phyloP scores from a whole-genome alignment of 2,329 filamentous ascomycete species.

The Lecanicillium sp. region DNA sequence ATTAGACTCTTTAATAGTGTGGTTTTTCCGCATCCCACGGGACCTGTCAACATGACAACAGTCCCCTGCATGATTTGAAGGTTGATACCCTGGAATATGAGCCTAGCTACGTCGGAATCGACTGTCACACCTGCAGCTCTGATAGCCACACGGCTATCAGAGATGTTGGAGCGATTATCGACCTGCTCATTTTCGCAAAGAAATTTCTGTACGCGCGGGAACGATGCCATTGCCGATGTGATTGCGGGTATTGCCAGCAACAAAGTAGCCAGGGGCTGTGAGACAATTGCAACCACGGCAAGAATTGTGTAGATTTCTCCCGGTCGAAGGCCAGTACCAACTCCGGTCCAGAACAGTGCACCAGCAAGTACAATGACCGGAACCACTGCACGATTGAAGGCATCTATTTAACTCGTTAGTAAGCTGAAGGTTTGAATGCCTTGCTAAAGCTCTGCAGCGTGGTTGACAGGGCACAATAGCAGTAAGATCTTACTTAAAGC shows the following conservation, averaged over 20 bases:
- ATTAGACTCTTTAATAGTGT: slow-evolving; percentile 3
- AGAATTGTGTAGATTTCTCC: slow-evolving; percentile 1
- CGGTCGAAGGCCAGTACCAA: neutral
- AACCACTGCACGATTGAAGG: neutral
- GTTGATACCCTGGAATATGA: neutral
- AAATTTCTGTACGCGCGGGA: slow-evolving; percentile 1
- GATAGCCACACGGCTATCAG: neutral
- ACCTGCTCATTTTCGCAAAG: neutral
- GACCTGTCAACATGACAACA: neutral
- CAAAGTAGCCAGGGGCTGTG: neutral
- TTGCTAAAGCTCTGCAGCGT: neutral
- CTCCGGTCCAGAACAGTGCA: slow-evolving; percentile 5
- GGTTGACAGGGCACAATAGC: neutral
- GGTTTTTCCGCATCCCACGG: slow-evolving; percentile 5
- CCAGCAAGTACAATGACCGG: slow-evolving; percentile 2
- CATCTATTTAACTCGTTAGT: neutral
- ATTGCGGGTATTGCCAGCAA: neutral
- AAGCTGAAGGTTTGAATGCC: neutral
- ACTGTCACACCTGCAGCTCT: neutral
- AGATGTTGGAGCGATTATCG: neutral
- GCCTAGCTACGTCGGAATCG: neutral
- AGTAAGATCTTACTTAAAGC: neutral
- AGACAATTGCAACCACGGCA: slow-evolving; percentile 1
- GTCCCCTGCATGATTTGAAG: neutral
- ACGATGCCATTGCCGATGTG: slow-evolving; percentile 1